A percentile compares a stretch with the other conserved stretches of the same genome.
Evolutionary conservation across 129 eudicot species (phyloP).

Genomic region (Centaurea solstitialis): DNA sequence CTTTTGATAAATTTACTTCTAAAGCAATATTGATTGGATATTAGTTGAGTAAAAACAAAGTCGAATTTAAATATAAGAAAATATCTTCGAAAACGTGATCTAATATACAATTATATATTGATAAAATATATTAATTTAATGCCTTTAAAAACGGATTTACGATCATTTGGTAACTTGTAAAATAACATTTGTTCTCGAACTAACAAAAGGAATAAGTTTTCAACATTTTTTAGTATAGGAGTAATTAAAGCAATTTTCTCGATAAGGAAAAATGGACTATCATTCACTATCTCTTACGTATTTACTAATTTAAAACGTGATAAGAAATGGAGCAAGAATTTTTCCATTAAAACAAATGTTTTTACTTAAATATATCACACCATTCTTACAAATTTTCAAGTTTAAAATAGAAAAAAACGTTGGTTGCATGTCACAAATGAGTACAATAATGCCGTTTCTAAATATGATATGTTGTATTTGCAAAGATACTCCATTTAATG

Average conservation of each 20-base stretch:
- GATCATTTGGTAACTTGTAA: background rate
- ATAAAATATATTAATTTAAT: background rate
- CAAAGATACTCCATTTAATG: background rate
- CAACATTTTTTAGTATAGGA: background rate
- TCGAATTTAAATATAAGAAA: background rate
- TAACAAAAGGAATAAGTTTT: background rate
- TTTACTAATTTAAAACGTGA: background rate
- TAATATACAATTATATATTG: background rate
- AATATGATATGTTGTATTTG: background rate
- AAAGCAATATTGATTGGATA: background rate
- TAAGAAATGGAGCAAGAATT: background rate
- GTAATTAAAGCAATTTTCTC: background rate
- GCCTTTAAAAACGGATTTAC: background rate
- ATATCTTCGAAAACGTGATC: background rate
- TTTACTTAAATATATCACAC: background rate
- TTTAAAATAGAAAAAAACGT: background rate
- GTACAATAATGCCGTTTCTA: background rate
- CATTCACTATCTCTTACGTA: background rate
- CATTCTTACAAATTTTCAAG: background rate
- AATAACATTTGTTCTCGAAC: background rate
- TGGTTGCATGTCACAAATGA: background rate
- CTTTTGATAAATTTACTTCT: background rate
- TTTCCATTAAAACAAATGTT: background rate
- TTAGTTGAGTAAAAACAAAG: background rate
- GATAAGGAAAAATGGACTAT: background rate